A percentile compares a stretch with the other conserved stretches of the same genome.
phyloP scores from a whole-genome alignment of 257 asterid genomes.

The Solanum corneliomulleri region DNA sequence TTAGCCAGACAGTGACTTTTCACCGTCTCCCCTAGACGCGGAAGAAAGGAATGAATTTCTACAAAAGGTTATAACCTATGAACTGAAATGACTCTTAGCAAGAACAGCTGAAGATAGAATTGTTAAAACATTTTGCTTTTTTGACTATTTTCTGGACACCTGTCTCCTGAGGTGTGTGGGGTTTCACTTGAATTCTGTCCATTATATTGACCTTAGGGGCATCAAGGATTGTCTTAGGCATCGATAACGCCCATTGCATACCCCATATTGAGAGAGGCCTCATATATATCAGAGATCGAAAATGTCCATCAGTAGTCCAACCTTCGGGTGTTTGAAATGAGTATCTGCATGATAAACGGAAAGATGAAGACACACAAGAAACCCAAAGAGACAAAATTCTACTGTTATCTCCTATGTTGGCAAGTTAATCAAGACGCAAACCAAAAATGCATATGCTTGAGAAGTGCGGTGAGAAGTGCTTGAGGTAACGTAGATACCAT shows the following conservation, averaged over 20 bases:
- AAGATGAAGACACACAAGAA: not conserved
- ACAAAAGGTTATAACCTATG: not conserved
- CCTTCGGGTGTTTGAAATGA: constrained; percentile 93
- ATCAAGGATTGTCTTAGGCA: constrained; percentile 34
- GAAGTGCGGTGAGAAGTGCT: too few relatives aligned
- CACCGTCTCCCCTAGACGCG: not conserved
- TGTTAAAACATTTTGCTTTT: constrained; percentile 56
- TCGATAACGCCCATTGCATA: constrained; percentile 77
- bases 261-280: constrained; percentile 97
- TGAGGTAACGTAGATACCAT: too few relatives aligned
- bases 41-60: not conserved
- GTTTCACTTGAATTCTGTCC: constrained; percentile 38
- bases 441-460: not conserved
- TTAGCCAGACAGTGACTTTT: not conserved
- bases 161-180: constrained; percentile 20
- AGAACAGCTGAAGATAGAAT: constrained; percentile 60
- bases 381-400: not conserved
- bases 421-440: not conserved
- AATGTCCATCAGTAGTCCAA: constrained; percentile 92
- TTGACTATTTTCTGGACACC: constrained; percentile 41
- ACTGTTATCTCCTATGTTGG: not conserved
- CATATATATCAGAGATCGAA: constrained; percentile 89
- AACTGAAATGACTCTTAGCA: constrained; percentile 20
- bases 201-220: constrained; percentile 40
- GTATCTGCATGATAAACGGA: constrained; percentile 37